These are phyloP conservation scores for Rhodotorula sp. DNA, from an alignment of 1,284 basidiomycete species.

Conservation along the genomic window DNA sequence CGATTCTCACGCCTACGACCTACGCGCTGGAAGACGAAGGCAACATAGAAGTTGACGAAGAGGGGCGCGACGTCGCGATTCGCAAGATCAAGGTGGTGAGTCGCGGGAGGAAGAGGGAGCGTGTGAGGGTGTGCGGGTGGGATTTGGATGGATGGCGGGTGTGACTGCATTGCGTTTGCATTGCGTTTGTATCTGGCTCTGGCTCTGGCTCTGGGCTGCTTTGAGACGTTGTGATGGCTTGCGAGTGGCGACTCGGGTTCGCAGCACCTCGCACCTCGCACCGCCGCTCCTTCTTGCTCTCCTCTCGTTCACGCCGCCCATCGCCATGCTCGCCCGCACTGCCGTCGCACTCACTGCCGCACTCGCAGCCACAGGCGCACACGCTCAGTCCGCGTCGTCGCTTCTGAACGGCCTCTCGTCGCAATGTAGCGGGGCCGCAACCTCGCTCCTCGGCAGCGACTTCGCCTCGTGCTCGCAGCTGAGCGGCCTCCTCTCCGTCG, in stretches of 20 bases:
- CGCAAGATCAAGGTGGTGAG: constrained; percentile 38
- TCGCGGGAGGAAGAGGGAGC: constrained; percentile 28
- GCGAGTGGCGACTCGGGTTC: too few species aligned
- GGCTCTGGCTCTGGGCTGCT: too few species aligned
- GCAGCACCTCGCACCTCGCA: background rate
- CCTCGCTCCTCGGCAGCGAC: constrained; percentile 10
- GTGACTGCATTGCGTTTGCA: background rate
- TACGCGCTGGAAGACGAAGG: constrained; percentile 13
- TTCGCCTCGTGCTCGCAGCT: constrained; percentile 22
- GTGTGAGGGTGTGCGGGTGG: constrained; percentile 35
- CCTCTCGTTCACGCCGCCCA: background rate
- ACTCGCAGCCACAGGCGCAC: background rate
- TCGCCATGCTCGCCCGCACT: constrained; percentile 9
- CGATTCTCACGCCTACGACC: constrained; percentile 18
- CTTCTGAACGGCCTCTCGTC: constrained; percentile 4
- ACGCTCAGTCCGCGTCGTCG: constrained; percentile 1
- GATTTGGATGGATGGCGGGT: constrained; percentile 40
- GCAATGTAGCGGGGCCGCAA: constrained; percentile 3
- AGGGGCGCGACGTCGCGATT: constrained; percentile 21
- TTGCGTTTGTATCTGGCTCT: too few species aligned
- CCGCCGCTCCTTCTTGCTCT: background rate
- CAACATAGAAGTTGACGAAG: constrained; percentile 22
- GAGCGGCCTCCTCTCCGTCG: constrained; percentile 8
- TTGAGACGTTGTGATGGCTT: too few species aligned
- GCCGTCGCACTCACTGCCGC: background rate